Evolutionary conservation across 768 basidiomycete genomes (phyloP).

Genomic region (Krasilnikovozyma curviuscula): DNA sequence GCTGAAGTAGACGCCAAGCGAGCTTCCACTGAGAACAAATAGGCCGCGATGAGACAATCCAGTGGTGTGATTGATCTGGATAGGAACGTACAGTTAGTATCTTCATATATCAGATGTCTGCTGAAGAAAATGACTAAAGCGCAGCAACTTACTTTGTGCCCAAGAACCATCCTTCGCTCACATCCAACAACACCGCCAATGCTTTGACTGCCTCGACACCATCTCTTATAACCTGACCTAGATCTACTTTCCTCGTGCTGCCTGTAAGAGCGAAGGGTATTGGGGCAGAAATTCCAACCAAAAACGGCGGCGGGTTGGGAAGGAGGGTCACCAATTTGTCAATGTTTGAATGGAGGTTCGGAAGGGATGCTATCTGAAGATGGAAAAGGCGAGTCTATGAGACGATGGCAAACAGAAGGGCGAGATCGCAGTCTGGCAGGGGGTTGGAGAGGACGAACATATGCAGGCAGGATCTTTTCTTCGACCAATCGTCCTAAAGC

Average conservation of each 20-base stretch:
- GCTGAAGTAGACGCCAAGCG: no score
- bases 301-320: constrained; percentile 2
- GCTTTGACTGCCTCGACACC: constrained; percentile 7
- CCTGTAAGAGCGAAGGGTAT: not conserved
- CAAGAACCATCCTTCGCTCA: constrained; percentile 3
- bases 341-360: not conserved
- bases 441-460: not conserved
- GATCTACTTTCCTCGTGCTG: not conserved
- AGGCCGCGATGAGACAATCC: constrained; percentile 7
- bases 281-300: constrained; percentile 5
- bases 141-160: no score
- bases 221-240: not conserved
- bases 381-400: not conserved
- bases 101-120: no score
- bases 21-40: no score
- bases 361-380: constrained; percentile 6
- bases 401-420: not conserved
- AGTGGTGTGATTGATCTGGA: no score
- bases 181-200: not conserved
- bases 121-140: no score
- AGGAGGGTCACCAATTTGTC: not conserved
- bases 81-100: no score
- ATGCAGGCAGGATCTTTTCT: constrained; percentile 1
- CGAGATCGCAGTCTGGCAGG: no score
- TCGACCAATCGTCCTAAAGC: constrained; percentile 7